Conservation (phyloP, 2,329 filamentous ascomycete genomes). For the Xylariaceae sp. region DNA sequence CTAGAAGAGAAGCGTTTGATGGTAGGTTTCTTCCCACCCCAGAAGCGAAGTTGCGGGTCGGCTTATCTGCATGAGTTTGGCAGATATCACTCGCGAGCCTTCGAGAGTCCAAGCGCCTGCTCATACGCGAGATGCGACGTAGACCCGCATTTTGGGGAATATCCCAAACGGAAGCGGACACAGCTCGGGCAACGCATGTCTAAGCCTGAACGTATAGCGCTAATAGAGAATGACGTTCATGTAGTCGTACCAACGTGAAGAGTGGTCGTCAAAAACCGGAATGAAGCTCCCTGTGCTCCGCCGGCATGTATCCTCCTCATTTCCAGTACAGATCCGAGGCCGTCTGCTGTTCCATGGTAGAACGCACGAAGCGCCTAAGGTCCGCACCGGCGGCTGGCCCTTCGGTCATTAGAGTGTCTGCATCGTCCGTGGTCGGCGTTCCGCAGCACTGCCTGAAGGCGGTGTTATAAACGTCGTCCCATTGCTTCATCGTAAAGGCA, state of each 20-base stretch:
- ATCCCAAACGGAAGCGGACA: background rate
- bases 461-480: conserved; percentile 63
- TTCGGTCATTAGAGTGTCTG: conserved; percentile 43
- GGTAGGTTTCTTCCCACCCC: no score
- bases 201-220: no score
- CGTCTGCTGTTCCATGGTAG: conserved; percentile 47
- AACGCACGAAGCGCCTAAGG: conserved; percentile 56
- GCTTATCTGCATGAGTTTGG: conserved; percentile 1
- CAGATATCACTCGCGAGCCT: background rate
- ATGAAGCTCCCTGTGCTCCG: no score
- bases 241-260: no score
- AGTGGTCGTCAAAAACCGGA: no score
- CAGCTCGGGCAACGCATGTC: background rate
- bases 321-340: conserved; percentile 50
- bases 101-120: no score
- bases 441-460: conserved; percentile 62
- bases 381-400: conserved; percentile 40
- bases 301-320: conserved; percentile 21
- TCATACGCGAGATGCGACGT: background rate
- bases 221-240: no score
- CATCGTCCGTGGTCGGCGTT: conserved; percentile 32
- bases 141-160: background rate
- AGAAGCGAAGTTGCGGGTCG: no score
- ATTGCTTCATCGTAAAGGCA: conserved; percentile 66
- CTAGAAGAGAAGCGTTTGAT: no score